Evolutionary conservation across 208 protist species (phyloP).

Genomic region (Leishmania braziliensis): DNA sequence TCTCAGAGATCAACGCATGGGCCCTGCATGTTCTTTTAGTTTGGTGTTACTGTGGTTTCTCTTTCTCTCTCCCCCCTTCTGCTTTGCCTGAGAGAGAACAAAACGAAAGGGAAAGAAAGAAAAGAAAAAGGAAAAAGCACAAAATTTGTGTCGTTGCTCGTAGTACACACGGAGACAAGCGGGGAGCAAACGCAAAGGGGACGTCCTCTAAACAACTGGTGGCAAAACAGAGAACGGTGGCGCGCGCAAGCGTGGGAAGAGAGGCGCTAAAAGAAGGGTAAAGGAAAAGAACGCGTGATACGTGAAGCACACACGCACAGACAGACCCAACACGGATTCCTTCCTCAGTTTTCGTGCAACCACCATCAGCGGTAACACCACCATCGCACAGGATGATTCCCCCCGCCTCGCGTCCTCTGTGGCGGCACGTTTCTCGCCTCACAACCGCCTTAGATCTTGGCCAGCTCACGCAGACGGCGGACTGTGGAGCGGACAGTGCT

Average conservation of each 20-base stretch:
- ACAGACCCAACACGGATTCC: not conserved
- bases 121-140: conserved; percentile 8
- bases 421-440: not conserved
- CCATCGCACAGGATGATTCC: not conserved
- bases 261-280: not conserved
- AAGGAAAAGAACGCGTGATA: not conserved
- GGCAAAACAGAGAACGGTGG: not conserved
- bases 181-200: not conserved
- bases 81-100: not conserved
- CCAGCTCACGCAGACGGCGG: conserved; percentile 97
- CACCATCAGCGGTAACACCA: not conserved
- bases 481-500: conserved; percentile 97
- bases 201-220: not conserved
- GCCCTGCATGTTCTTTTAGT: not conserved
- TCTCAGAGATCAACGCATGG: not conserved
- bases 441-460: conserved; percentile 53
- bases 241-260: not conserved
- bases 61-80: not conserved
- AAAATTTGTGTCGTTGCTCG: not conserved
- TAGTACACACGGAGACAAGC: not conserved
- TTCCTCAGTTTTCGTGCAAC: not conserved
- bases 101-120: not conserved
- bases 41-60: not conserved
- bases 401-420: not conserved
- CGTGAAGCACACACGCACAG: not conserved